Base-by-base conservation (phyloP, 1,284 basidiomycete species). In the Cystobasidium slooffiae region DNA sequence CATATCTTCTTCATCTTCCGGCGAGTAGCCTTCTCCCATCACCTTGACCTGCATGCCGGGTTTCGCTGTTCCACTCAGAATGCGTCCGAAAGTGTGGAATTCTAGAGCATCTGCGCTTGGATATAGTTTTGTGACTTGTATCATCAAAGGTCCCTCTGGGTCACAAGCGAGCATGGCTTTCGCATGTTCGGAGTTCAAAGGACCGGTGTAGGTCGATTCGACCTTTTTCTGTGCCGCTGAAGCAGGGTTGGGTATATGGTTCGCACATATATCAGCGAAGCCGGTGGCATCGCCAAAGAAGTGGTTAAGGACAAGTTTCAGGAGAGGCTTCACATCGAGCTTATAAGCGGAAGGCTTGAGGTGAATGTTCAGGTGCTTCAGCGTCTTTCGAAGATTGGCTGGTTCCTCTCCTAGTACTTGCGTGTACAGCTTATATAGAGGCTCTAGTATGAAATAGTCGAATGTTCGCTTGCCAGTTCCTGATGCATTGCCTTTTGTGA, bases 1-100 rank as follows among this genome's bases (percentile, higher is more conserved):
- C 93, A 98, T 96, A 81, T 99, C 97, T 83, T 99, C 97, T 83
- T 99, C 96, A 80, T 99, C 97, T 80, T 98, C 95, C 14, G 92
- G 91, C 10, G 94, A 96, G 82, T 94, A 99, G 0, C 93, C 92
- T 82, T 98, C 96, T 72, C 97, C 97, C 10, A 99, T 86, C n/a
- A 99, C 95, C 84, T 96, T 97, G 79, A 99, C 87, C 41, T 89
- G 85, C 84, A 88, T 88, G 6, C 94, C 94, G 77, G 91, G 89
- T 78, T 86, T 85, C 16, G 97, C 84, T 0, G 94, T 96, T 20
- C 97, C 97, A 79, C 93, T 94, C 83, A 98, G 86, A 20, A 99
- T 90, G 76, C 97, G 88, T 31, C 96, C 97, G 80, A 96, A 96
- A 5, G 97, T 94, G 70, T 95, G 87, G 87, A 99, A 99, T 52